Base-by-base conservation (phyloP, 106 monocot species). In the Gastrodia elata region DNA sequence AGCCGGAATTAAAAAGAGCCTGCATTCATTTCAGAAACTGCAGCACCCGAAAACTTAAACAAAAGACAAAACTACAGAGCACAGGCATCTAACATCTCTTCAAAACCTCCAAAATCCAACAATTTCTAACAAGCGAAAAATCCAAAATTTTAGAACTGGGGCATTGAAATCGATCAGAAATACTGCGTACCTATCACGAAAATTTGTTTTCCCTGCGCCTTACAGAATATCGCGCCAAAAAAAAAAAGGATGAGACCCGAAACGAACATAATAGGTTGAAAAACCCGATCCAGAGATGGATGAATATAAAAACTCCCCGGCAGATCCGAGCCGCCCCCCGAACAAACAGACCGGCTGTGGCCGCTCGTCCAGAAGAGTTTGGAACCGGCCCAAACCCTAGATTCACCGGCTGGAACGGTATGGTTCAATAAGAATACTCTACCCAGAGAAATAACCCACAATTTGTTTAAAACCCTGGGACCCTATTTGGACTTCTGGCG, bases 271-370 rank as follows among this genome's bases (percentile, higher is more conserved):
- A n/a, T 22, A 52, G 7, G 6, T 9, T n/a, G 52, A 4, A 4
- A 52, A 6, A 5, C 3, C 52, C 52, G 24, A 52, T 52, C 52
- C 52, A 52, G 52, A 22, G 52, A n/a, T n/a, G 22, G n/a, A 52
- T n/a, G 52, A n/a, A n/a, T n/a, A n/a, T n/a, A n/a, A n/a, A 70
- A 70, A 28, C 39, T 40, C 76, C 44, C 65, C 76, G 83, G 75
- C 79, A 75, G 83, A 71, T 71, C 83, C 41, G 78, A 83, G 79
- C 79, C 75, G 78, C 52, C 52, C 4, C n/a, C 52, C 52, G 52
- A 52, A 22, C 52, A 7, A 52, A 52, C 61, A 61, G 61, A 75
- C 75, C 59, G 59, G 5, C 77, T 33, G 16, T n/a, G 22, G 4
- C 61, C 14, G 30, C 14, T 27, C 61, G 37, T 35, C 37, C 32